Evolutionary conservation across 768 basidiomycete species (phyloP).

Genomic region (Candolleomyces aberdarensis): DNA sequence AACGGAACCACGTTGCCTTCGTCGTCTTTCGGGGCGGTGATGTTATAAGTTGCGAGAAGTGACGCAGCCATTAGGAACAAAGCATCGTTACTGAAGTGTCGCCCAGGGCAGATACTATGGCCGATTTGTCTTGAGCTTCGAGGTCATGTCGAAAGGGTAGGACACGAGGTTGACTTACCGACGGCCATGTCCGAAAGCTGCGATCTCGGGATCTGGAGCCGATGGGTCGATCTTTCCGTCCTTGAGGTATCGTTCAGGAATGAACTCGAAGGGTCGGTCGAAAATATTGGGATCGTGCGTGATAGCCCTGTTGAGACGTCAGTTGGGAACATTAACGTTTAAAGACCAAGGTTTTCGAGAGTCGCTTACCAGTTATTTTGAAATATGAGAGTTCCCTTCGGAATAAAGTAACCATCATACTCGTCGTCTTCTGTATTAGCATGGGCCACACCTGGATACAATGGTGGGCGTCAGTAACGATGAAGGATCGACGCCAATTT

Average conservation of each 20-base stretch:
- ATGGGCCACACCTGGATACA: slow-evolving; percentile 26
- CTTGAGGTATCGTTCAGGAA: slow-evolving; percentile 13
- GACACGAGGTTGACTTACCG: neutral
- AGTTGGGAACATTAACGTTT: neutral
- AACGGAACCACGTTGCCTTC: too few relatives aligned
- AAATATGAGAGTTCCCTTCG: slow-evolving; percentile 38
- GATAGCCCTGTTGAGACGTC: slow-evolving; percentile 4
- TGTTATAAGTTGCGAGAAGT: too few relatives aligned
- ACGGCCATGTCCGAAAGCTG: slow-evolving; percentile 12
- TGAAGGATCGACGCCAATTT: neutral
- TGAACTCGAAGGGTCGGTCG: slow-evolving; percentile 7
- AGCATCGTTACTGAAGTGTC: too few relatives aligned
- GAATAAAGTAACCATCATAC: slow-evolving; percentile 35
- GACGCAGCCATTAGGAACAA: too few relatives aligned
- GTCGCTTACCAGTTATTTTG: slow-evolving; percentile 34
- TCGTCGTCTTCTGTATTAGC: slow-evolving; percentile 32
- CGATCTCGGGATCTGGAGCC: slow-evolving; percentile 8
- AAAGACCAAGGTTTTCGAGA: neutral
- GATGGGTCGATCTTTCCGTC: slow-evolving; percentile 7
- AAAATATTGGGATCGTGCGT: slow-evolving; percentile 9
- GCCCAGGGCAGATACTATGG: too few relatives aligned
- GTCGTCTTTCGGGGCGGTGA: too few relatives aligned
- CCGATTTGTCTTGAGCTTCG: too few relatives aligned
- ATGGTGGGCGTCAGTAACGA: neutral
- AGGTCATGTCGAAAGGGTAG: neutral